Percentiles rank a stretch among this genome's conserved stretches.
Evolutionary conservation across 306 rosid species (phyloP).

Genomic region (Abrus precatorius): DNA sequence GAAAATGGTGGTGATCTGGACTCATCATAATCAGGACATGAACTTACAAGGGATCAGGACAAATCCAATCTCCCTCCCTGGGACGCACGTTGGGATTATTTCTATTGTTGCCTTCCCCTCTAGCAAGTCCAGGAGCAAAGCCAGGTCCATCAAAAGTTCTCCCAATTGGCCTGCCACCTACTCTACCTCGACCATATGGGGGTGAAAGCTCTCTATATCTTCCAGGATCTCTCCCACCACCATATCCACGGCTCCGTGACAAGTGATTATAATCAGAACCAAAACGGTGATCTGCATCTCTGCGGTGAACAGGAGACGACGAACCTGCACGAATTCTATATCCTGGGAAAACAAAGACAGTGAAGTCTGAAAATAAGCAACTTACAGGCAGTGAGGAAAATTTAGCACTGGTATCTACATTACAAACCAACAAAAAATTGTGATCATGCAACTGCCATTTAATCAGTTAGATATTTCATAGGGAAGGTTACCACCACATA

Average conservation of each 20-base stretch:
- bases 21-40: slow-evolving; percentile 32
- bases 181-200: slow-evolving; percentile 72
- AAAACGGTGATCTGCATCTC: slow-evolving; percentile 69
- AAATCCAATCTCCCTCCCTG: slow-evolving; percentile 94
- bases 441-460: slow-evolving; percentile 60
- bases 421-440: slow-evolving; percentile 52
- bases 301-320: slow-evolving; percentile 79
- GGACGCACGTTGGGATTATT: slow-evolving; percentile 94
- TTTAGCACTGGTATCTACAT: slow-evolving; percentile 49
- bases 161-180: slow-evolving; percentile 75
- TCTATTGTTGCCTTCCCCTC: slow-evolving; percentile 77
- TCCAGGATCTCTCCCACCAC: slow-evolving; percentile 71
- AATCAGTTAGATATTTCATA: slow-evolving; percentile 60
- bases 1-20: background rate
- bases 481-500: slow-evolving; percentile 58
- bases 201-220: slow-evolving; percentile 84
- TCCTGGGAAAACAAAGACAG: slow-evolving; percentile 84
- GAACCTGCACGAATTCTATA: slow-evolving; percentile 96
- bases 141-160: slow-evolving; percentile 78
- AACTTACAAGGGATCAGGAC: slow-evolving; percentile 82
- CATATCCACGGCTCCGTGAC: slow-evolving; percentile 70
- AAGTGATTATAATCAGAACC: slow-evolving; percentile 68
- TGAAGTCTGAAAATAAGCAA: slow-evolving; percentile 59
- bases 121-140: slow-evolving; percentile 65
- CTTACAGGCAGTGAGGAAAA: slow-evolving; percentile 47